phyloP scores from a whole-genome alignment of 1,139 yeast species.

The Hansenula lynferdii region DNA sequence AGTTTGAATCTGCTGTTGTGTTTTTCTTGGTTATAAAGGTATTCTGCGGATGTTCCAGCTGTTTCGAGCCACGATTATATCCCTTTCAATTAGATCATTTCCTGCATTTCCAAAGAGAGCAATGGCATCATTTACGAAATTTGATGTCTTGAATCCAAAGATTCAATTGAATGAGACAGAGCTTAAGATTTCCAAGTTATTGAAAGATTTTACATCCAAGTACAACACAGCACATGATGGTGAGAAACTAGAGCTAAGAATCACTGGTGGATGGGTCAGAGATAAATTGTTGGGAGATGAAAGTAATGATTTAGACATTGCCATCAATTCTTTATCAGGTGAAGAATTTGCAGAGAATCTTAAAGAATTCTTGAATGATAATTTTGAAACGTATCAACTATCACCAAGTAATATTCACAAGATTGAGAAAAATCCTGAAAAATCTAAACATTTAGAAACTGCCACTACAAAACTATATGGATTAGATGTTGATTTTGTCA shows the following conservation, averaged over 20 bases:
- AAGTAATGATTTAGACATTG: slow-evolving; percentile 88
- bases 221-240: slow-evolving; percentile 26
- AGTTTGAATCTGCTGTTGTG: too few species aligned
- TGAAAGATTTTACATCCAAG: slow-evolving; percentile 38
- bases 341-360: slow-evolving; percentile 75
- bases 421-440: slow-evolving; percentile 89
- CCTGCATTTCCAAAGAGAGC: too few species aligned
- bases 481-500: slow-evolving; percentile 87
- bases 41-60: too few species aligned
- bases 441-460: slow-evolving; percentile 93
- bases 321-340: slow-evolving; percentile 80
- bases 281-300: slow-evolving; percentile 80
- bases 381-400: slow-evolving; percentile 36
- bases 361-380: slow-evolving; percentile 42
- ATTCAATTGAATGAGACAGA: slow-evolving; percentile 45
- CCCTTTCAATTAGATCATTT: too few species aligned
- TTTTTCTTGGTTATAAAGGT: too few species aligned
- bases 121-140: slow-evolving; percentile 8
- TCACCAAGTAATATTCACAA: slow-evolving; percentile 60
- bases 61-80: too few species aligned
- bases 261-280: slow-evolving; percentile 99
- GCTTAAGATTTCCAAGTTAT: slow-evolving; percentile 37
- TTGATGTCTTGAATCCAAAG: slow-evolving; percentile 11
- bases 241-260: slow-evolving; percentile 51
- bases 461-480: slow-evolving; percentile 86